Percentiles rank a stretch among this genome's conserved stretches.
These are phyloP conservation scores for Phytopythium mirpurense DNA, from an alignment of 352 stramenopile genomes.

Conservation along the genomic window DNA sequence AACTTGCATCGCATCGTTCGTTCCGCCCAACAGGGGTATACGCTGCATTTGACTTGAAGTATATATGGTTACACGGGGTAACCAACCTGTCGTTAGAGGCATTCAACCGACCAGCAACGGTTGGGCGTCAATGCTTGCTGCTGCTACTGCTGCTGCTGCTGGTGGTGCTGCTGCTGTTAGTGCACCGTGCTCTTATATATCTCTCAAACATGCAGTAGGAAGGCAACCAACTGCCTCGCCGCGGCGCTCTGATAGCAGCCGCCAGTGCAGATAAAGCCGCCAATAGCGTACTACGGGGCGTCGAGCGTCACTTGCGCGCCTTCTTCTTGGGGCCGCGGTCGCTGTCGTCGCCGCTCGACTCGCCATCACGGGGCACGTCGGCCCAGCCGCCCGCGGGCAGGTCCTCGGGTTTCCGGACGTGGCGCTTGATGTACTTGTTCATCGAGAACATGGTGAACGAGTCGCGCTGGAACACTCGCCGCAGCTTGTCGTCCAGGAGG, in stretches of 20 bases:
- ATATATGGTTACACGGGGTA: too few species aligned
- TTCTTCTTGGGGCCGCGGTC: conserved; percentile 24
- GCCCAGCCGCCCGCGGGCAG: conserved; percentile 65
- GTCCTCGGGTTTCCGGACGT: conserved; percentile 66
- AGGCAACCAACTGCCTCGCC: not conserved
- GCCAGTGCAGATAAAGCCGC: too few species aligned
- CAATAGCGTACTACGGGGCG: too few species aligned
- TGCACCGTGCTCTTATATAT: not conserved
- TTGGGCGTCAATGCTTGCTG: too few species aligned
- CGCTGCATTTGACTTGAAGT: too few species aligned
- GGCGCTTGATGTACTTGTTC: conserved; percentile 88
- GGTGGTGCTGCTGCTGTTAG: too few species aligned
- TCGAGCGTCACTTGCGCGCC: conserved; percentile 14
- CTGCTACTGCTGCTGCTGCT: too few species aligned
- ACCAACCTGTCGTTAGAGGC: too few species aligned
- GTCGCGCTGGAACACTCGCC: conserved; percentile 74
- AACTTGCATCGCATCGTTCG: too few species aligned
- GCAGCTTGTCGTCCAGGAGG: conserved; percentile 86
- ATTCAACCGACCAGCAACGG: too few species aligned
- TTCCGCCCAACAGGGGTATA: too few species aligned
- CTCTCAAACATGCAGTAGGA: not conserved
- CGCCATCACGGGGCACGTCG: conserved; percentile 62
- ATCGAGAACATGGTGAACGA: conserved; percentile 87
- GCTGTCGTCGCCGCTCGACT: conserved; percentile 69
- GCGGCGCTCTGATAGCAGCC: not conserved